Evolutionary conservation across 2,329 filamentous ascomycete species (phyloP), one percentile per base, ranked within the genome.

Genomic region (Pseudogymnoascus sp.): DNA sequence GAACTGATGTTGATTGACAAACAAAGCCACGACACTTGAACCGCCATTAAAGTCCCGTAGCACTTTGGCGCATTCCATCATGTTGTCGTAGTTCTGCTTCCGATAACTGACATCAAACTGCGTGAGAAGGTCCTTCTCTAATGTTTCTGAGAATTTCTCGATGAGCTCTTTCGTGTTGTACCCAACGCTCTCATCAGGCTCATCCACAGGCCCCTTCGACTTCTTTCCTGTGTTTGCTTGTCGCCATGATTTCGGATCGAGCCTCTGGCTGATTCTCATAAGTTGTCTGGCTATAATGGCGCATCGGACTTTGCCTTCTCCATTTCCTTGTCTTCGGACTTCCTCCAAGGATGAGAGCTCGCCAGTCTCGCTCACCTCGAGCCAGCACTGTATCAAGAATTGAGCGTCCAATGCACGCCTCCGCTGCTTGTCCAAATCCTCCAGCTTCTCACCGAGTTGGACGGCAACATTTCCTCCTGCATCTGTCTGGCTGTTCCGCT

Each of bases 1-100:
- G 82, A 99, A 99, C 72, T 96, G 92, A 77, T 99, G 96, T 75
- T 99, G 95, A 73, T 99, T 99, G 72, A 99, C 93, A 75, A 97
- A 99, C 10, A 93, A 82, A 13, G 91, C 93, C 75, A 97, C 96
- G 65, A 97, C 95, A 73, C 93, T 97, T 64, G 91, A 87, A 61
- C 95, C 95, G 61, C 95, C 92, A 74, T 93, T 96, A 81, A 99
- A 99, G 76, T 97, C 95, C 73, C 95, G 84, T 66, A 99, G 80
- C 44, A 97, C 95, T 71, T 90, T 90, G 62, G 96, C 91, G 74
- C 95, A 99, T 74, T 97, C 95, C 78, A 91, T 88, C 96, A 99
- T 99, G 71, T 96, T 93, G 68, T 97, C 91, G 72, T 96, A 97
- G 76, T 97, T 96, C 71, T 96, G 92, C 69, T 89, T 87, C 67